Base-by-base conservation (phyloP, 768 basidiomycete genomes). In the Agrocybe chaxingu region DNA sequence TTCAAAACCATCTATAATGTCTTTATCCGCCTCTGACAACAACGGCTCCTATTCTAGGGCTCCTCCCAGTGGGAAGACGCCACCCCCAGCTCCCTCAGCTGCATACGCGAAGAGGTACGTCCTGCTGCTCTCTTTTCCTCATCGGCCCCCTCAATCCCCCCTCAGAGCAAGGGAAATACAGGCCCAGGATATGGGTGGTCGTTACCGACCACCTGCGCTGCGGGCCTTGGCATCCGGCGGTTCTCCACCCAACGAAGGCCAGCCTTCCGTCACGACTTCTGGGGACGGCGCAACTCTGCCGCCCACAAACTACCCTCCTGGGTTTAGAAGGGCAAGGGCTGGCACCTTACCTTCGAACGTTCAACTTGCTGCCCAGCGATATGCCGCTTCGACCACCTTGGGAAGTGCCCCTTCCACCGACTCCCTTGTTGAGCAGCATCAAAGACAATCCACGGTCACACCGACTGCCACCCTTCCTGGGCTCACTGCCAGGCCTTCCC, bases 311-410 rank as follows among this genome's bases (percentile, higher is more conserved):
- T 89, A 82, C 67, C 88, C 90, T 53, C 77, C 88, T 48, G 89
- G 91, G 54, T 96, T 93, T 68, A 84, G 92, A 73, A 85, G 94
- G 77, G 92, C 93, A 64, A 85, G 94, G 84, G 96, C 95, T 58
- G 96, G 94, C 51, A 98, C 95, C 77, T 82, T 98, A 63, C 95
- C 95, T 71, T 96, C 94, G 59, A 95, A 95, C 67, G 87, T 96
- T 47, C 87, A 89, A 63, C 84, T 92, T 59, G 89, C 87, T 51
- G 85, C 91, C 46, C 88, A 91, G 67, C 82, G 85, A 51, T 92
- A 83, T 69, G 85, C 85, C 29, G 84, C 84, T 51, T 79, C 84
- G 19, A 79, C 69, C 68, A 81, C 24, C 24, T 24, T 24, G 24
- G 24, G 24, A 24, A 24, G 24, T 24, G 5, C 24, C 24, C 24